Evolutionary conservation across 75 land plant species (phyloP).

Genomic region (Selaginella moellendorffii): DNA sequence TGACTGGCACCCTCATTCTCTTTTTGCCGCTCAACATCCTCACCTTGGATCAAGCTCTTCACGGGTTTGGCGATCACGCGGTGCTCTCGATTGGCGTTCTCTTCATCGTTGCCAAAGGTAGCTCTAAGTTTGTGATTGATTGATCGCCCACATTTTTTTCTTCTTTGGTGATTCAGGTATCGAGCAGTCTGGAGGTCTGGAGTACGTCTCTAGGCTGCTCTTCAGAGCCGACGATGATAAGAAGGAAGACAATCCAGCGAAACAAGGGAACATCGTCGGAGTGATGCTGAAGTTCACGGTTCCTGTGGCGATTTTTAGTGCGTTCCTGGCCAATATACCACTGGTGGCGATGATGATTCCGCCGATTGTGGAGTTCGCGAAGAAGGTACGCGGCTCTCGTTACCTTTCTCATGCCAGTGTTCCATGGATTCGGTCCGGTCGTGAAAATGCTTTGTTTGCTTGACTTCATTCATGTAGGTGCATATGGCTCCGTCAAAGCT

Average conservation of each 20-base stretch:
- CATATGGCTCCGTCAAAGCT: conserved; percentile 29
- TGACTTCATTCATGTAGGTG: conserved; percentile 11
- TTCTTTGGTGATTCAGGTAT: neutral
- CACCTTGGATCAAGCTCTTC: conserved; percentile 18
- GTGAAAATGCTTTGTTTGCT: no score
- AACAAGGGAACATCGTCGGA: conserved; percentile 15
- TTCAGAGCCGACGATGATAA: conserved; percentile 16
- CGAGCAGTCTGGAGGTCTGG: conserved; percentile 28
- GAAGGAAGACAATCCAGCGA: conserved; percentile 9
- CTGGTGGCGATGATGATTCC: conserved; percentile 37
- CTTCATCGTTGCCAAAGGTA: conserved; percentile 29
- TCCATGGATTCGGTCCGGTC: no score
- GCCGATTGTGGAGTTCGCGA: conserved; percentile 22
- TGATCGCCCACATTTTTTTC: neutral
- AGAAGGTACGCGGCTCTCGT: conserved; percentile 24
- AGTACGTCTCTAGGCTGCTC: conserved; percentile 22
- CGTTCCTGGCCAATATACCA: conserved; percentile 32
- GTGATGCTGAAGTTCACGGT: conserved; percentile 22
- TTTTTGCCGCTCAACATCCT: conserved; percentile 25
- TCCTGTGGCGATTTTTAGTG: conserved; percentile 27
- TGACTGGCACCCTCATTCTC: conserved; percentile 29
- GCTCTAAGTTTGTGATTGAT: neutral
- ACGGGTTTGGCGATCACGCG: conserved; percentile 28
- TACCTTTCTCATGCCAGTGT: no score
- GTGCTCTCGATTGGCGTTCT: conserved; percentile 27